A percentile compares a stretch with the other conserved stretches of the same genome.
Conservation (phyloP, 495 filamentous ascomycete species). For the Podospora appendiculata region DNA sequence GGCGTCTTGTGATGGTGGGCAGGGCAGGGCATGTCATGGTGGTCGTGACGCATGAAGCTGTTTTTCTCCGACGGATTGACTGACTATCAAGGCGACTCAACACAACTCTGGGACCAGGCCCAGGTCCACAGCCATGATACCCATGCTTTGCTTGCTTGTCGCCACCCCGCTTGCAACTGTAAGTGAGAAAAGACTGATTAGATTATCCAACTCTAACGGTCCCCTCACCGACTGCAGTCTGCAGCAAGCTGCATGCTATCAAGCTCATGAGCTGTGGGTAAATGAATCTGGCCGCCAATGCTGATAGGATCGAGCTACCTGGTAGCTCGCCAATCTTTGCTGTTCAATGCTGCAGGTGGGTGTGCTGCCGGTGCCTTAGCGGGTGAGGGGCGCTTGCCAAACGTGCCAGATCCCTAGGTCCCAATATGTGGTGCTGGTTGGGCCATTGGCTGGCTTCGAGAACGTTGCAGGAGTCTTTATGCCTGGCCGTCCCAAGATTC, state of each 20-base stretch:
- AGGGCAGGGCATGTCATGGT: too few relatives aligned
- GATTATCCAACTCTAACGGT: not conserved
- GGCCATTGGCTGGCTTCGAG: not conserved
- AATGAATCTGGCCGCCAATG: not conserved
- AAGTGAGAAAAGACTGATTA: too few relatives aligned
- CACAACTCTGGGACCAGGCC: too few relatives aligned
- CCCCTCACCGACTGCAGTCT: not conserved
- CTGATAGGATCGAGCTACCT: not conserved
- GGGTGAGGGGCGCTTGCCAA: too few relatives aligned
- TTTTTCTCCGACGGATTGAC: too few relatives aligned
- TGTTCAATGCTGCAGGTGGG: not conserved
- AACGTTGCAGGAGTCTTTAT: not conserved
- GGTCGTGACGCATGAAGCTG: too few relatives aligned
- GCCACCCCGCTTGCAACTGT: too few relatives aligned
- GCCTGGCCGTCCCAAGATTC: not conserved
- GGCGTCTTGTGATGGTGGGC: too few relatives aligned
- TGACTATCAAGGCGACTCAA: too few relatives aligned
- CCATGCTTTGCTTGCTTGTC: too few relatives aligned
- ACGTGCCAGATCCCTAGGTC: not conserved
- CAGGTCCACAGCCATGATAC: too few relatives aligned
- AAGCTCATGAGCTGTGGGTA: not conserved
- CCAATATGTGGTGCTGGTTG: not conserved
- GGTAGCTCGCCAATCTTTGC: not conserved
- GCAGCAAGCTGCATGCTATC: not conserved
- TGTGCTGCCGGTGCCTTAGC: too few relatives aligned